A percentile compares a stretch with the other conserved stretches of the same genome.
Conservation (phyloP, 371 early-diverging fungal species). For the Mucor indicus region DNA sequence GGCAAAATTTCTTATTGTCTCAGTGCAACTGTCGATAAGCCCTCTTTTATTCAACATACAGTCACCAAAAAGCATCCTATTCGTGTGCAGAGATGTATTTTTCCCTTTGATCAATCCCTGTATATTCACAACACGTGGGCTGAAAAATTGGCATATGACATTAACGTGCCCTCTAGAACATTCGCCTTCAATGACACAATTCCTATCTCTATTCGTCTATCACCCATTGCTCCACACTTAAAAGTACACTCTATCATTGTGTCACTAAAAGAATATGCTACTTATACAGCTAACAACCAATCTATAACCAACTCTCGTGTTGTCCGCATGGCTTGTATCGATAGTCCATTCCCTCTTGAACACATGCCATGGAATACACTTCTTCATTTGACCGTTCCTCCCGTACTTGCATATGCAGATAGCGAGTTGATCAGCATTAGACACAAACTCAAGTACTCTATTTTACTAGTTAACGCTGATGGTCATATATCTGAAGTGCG, state of each 20-base stretch:
- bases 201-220: slow-evolving; percentile 23
- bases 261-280: slow-evolving; percentile 23
- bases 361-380: slow-evolving; percentile 17
- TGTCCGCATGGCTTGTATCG: slow-evolving; percentile 8
- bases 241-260: slow-evolving; percentile 16
- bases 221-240: slow-evolving; percentile 18
- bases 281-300: slow-evolving; percentile 20
- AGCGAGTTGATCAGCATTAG: slow-evolving; percentile 24
- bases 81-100: slow-evolving; percentile 28
- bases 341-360: slow-evolving; percentile 16
- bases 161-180: slow-evolving; percentile 21
- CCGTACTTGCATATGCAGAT: slow-evolving; percentile 17
- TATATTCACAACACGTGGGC: slow-evolving; percentile 46
- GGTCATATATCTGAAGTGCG: slow-evolving; percentile 29
- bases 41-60: slow-evolving; percentile 34
- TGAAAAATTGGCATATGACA: slow-evolving; percentile 42
- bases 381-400: slow-evolving; percentile 10
- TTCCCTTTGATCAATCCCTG: slow-evolving; percentile 30
- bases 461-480: slow-evolving; percentile 21
- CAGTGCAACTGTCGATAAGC: slow-evolving; percentile 39
- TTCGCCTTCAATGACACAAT: slow-evolving; percentile 18
- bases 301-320: slow-evolving; percentile 22
- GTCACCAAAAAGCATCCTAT: slow-evolving; percentile 28
- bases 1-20: slow-evolving; percentile 35
- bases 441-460: slow-evolving; percentile 19